A percentile compares a stretch with the other conserved stretches of the same genome.
These are phyloP conservation scores for Lactarius vividus DNA, from an alignment of 768 basidiomycete genomes.

Conservation along the genomic window DNA sequence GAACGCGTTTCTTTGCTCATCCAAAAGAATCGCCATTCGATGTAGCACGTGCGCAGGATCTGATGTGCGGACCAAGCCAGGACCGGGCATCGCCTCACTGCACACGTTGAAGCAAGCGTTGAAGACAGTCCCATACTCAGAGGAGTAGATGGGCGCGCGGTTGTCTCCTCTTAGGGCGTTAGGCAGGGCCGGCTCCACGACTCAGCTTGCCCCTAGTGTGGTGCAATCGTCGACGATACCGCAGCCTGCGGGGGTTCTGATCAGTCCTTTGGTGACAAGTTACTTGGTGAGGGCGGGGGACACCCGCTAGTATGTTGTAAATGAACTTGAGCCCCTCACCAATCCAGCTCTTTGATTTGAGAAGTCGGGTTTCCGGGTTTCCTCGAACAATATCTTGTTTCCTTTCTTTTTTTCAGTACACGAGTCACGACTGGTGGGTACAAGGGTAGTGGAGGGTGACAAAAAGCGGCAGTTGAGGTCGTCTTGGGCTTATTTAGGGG, in stretches of 20 bases:
- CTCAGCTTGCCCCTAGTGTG: constrained; percentile 43
- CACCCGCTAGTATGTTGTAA: constrained; percentile 43
- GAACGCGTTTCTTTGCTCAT: no score
- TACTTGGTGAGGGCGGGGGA: not conserved
- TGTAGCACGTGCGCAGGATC: no score
- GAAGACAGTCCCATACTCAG: constrained; percentile 32
- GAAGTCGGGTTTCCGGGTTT: constrained; percentile 34
- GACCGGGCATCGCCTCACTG: no score
- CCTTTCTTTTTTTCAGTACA: constrained; percentile 18
- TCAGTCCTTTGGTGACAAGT: not conserved
- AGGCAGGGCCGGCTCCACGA: constrained; percentile 29
- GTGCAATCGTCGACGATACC: constrained; percentile 36
- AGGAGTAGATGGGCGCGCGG: constrained; percentile 31
- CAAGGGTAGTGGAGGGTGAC: no score
- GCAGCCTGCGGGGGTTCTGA: constrained; percentile 33
- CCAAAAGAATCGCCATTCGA: no score
- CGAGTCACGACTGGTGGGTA: no score
- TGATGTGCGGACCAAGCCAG: no score
- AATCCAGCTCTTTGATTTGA: constrained; percentile 40
- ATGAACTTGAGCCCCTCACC: constrained; percentile 39
- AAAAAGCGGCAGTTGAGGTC: no score
- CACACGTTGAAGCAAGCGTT: no score
- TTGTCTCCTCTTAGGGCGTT: constrained; percentile 12
- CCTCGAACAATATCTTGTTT: constrained; percentile 34
- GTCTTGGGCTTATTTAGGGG: constrained; percentile 35